phyloP scores from a whole-genome alignment of 495 filamentous ascomycete genomes.

The Penicillium bovifimosum region DNA sequence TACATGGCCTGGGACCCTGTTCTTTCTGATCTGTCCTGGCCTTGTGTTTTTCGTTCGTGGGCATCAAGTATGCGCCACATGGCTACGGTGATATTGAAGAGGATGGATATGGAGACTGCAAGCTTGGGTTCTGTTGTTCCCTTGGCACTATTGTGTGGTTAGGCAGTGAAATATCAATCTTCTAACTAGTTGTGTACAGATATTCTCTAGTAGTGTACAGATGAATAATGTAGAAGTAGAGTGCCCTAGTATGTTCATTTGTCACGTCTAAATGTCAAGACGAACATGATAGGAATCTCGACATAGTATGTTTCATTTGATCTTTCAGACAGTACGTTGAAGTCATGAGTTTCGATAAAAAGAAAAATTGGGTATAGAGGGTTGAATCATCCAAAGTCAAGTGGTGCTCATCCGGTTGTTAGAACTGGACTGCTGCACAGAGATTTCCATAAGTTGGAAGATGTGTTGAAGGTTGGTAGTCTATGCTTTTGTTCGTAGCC shows the following conservation, averaged over 20 bases:
- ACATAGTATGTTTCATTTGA: not conserved
- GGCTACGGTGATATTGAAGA: not conserved
- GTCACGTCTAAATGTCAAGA: not conserved
- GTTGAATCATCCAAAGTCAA: constrained; percentile 43
- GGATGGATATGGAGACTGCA: not conserved
- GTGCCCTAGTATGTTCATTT: not conserved
- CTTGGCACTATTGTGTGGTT: not conserved
- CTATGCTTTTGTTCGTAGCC: constrained; percentile 14
- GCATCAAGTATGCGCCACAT: not conserved
- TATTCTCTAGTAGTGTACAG: not conserved
- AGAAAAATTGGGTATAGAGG: constrained; percentile 40
- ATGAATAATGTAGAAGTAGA: not conserved
- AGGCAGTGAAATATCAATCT: not conserved
- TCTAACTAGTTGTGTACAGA: not conserved
- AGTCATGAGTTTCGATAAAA: constrained; percentile 10
- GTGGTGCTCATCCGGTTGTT: constrained; percentile 13
- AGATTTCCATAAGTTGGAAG: constrained; percentile 18
- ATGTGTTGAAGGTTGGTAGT: constrained; percentile 20
- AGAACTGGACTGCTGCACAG: constrained; percentile 12
- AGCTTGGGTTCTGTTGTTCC: not conserved
- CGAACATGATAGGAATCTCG: not conserved
- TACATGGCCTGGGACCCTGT: not conserved
- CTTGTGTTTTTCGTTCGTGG: not conserved
- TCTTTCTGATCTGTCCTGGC: not conserved
- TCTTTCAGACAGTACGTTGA: constrained; percentile 37